These are phyloP conservation scores for Gossypium trilobum DNA, from an alignment of 441 rosid species.

Conservation along the genomic window DNA sequence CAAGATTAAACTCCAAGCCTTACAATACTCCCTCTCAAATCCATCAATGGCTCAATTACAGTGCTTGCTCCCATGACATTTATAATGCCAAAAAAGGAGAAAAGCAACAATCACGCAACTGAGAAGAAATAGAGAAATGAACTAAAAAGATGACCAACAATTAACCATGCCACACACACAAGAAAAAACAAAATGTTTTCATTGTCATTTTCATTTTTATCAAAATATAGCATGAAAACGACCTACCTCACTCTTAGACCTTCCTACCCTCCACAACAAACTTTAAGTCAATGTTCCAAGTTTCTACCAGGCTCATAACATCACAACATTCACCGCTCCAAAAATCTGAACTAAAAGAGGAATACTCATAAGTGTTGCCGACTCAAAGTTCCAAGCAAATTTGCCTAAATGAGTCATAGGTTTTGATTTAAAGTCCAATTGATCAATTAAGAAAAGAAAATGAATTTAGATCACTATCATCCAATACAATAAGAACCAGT, in stretches of 20 bases:
- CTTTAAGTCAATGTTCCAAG: constrained; percentile 1
- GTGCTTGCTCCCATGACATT: constrained; percentile 1
- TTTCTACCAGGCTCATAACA: not conserved
- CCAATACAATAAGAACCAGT: not conserved
- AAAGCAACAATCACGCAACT: not conserved
- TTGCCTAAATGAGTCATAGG: not conserved
- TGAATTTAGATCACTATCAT: not conserved
- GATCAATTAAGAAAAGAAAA: constrained; percentile 7
- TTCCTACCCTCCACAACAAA: constrained; percentile 4
- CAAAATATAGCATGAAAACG: not conserved
- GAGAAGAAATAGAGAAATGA: not conserved
- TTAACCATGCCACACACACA: not conserved
- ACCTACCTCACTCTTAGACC: not conserved
- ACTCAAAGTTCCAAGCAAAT: constrained; percentile 7
- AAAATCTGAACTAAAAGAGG: not conserved
- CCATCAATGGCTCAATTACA: not conserved
- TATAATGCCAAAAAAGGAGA: not conserved
- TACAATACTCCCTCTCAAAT: not conserved
- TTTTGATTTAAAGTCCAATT: not conserved
- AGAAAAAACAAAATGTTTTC: not conserved
- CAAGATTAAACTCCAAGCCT: not conserved
- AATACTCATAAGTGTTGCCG: not conserved
- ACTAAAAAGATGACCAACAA: not conserved
- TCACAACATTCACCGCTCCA: not conserved
- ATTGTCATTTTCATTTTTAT: not conserved